Conservation (phyloP, 495 filamentous ascomycete species). For the Zalerion maritima region DNA sequence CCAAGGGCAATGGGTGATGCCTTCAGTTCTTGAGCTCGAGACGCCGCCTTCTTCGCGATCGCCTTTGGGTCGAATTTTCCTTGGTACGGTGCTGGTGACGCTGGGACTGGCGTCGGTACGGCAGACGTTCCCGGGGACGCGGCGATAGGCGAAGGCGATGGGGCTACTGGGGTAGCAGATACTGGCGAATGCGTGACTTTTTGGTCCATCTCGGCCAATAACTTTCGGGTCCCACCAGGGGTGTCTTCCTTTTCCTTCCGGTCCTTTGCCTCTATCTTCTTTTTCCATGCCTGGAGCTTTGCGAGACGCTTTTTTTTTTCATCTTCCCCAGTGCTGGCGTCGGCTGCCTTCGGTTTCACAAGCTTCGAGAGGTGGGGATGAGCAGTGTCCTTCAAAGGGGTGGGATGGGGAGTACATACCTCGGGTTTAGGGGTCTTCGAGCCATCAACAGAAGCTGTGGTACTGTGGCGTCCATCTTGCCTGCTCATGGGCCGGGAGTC, state of each 20-base stretch:
- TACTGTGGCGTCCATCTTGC: conserved; percentile 48
- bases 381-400: background rate
- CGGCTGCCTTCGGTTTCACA: conserved; percentile 35
- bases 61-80: conserved; percentile 86
- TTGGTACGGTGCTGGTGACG: conserved; percentile 43
- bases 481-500: conserved; percentile 56
- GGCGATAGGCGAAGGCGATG: conserved; percentile 38
- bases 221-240: conserved; percentile 45
- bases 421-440: conserved; percentile 31
- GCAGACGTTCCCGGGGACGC: conserved; percentile 23
- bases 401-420: conserved; percentile 24
- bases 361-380: conserved; percentile 18
- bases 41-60: conserved; percentile 56
- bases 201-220: conserved; percentile 64
- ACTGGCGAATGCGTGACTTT: conserved; percentile 43
- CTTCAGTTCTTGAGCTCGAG: conserved; percentile 40
- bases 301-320: conserved; percentile 75
- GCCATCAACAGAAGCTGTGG: conserved; percentile 24
- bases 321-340: conserved; percentile 56
- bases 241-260: conserved; percentile 58
- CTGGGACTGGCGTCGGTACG: conserved; percentile 19
- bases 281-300: conserved; percentile 83
- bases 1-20: conserved; percentile 32
- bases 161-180: conserved; percentile 37
- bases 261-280: conserved; percentile 71